Base-by-base conservation (phyloP, 2,329 filamentous ascomycete species). In the Trichoderma hamatum region DNA sequence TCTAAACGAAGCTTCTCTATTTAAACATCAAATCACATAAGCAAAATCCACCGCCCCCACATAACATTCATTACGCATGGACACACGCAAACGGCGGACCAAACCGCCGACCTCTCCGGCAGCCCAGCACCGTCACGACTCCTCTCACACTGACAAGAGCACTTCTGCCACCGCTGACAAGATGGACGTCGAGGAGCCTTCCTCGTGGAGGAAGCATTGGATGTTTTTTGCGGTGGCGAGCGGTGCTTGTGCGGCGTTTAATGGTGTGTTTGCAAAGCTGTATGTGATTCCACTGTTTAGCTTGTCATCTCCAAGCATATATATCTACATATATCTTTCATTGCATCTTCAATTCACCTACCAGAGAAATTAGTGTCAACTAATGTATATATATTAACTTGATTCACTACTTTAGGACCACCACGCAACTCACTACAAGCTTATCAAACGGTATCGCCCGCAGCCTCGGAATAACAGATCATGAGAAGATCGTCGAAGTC, bases 231-330 rank as follows among this genome's bases (percentile, higher is more conserved):
- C 92, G 52, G 78, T 94, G 52, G 88, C 90, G 60, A 93, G 90
- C 75, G 92, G 92, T 71, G 89, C 87, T 65, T 94, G 91, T 75
- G 92, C 92, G 36, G 91, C 92, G 26, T 90, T 92, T 73, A 96
- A 96, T 74, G 92, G 92, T 70, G 89, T 92, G 5, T 94, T 95
- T 82, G 92, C 92, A 0, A 96, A 95, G 80, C 82, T 96, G 90
- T 92, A 81, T 75, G 88, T 84, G 39, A 43, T 51, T 32, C 51
- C 24, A 24, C n/a, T 11, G 14, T 19, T 2, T 34, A 28, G n/a
- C 3, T 10, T 1, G 26, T 4, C 21, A 6, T n/a, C 28, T 39
- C 3, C 19, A 11, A 7, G 32, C 34, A n/a, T 14, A 26, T 39
- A n/a, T 49, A 39, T 24, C 21, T 56, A 4, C 16, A 24, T 10